Evolutionary conservation across 2,329 filamentous ascomycete genomes (phyloP), one percentile per base, ranked within the genome.

Genomic region (Apiospora arundinis): DNA sequence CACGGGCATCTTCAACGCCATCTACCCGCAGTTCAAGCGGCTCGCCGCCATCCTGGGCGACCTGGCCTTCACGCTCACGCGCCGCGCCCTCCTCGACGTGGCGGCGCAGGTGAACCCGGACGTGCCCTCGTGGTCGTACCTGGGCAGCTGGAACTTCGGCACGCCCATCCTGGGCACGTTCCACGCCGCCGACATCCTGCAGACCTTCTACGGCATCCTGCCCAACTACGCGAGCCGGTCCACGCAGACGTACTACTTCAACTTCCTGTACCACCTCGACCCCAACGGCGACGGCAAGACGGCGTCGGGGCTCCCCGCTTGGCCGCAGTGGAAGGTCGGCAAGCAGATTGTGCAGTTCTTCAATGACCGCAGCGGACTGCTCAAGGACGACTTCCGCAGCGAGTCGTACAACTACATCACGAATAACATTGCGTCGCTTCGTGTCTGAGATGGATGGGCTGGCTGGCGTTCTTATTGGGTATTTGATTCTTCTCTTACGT

Each of bases 1-100:
- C 68, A 95, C 93, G 0, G 84, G 88, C 0, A 73, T 87, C 12
- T 74, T 92, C n/a, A 93, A 95, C 82, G 90, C 92, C 76, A 85
- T 90, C 77, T 95, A 93, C 78, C 92, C 93, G 0, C 88, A 93
- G 74, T 95, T 90, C 85, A 95, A 95, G 81, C 91, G 92, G 18
- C 83, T 94, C 0, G 90, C 92, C 1, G 93, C 93, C 46, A 88
- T 95, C 40, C 83, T 95, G 0, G 93, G 93, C 18, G 93, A 96
- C 77, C 76, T 94, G 0, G 89, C 89, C 1, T 95, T 96, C 81
- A 95, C 91, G 0, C 85, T 96, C 0, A 89, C 90, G 0, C 89
- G 93, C 0, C 90, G 93, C 21, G 72, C 86, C 6, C 91, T 93
- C 79, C 87, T 96, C 28, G 77, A 85, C 16, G 71, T 77, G 0